A percentile compares a stretch with the other conserved stretches of the same genome.
phyloP scores from a whole-genome alignment of 2,329 filamentous ascomycete species.

The Malbranchea cinnamomea region DNA sequence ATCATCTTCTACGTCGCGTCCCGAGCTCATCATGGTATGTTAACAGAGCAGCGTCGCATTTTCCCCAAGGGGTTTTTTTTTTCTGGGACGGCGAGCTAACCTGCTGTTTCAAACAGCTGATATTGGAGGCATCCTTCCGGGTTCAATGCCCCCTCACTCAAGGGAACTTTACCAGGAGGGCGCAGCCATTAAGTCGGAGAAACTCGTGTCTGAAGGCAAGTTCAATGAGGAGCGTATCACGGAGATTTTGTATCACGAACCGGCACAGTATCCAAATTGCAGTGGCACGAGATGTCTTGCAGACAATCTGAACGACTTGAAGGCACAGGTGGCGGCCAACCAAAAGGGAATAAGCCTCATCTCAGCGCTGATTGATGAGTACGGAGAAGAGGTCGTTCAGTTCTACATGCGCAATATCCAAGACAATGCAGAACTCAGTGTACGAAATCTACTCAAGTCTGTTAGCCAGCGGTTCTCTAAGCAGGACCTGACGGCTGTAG shows the following conservation, averaged over 20 bases:
- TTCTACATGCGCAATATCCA: slow-evolving; percentile 71
- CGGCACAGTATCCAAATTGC: slow-evolving; percentile 56
- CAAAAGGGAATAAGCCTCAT: slow-evolving; percentile 68
- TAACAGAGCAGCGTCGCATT: slow-evolving; percentile 16
- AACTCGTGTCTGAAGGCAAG: slow-evolving; percentile 51
- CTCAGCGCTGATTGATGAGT: slow-evolving; percentile 54
- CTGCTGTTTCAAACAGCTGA: slow-evolving; percentile 34
- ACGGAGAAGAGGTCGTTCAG: slow-evolving; percentile 55
- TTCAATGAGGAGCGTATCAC: slow-evolving; percentile 63
- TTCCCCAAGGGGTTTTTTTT: background rate
- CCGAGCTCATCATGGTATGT: slow-evolving; percentile 57
- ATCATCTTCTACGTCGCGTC: slow-evolving; percentile 65
- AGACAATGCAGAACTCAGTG: slow-evolving; percentile 57
- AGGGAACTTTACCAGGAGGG: slow-evolving; percentile 51
- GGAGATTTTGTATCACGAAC: slow-evolving; percentile 53
- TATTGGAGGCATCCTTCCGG: slow-evolving; percentile 63
- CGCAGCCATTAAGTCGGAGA: slow-evolving; percentile 47
- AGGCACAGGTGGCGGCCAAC: slow-evolving; percentile 70
- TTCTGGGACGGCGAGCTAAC: slow-evolving; percentile 6
- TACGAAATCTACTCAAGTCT: slow-evolving; percentile 52
- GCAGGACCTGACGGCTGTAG: slow-evolving; percentile 50
- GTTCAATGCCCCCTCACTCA: slow-evolving; percentile 65
- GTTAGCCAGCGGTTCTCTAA: slow-evolving; percentile 52
- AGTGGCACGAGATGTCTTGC: slow-evolving; percentile 59
- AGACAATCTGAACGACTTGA: slow-evolving; percentile 70